Conservation (phyloP, 768 basidiomycete genomes). For the Scleroderma citrinum region DNA sequence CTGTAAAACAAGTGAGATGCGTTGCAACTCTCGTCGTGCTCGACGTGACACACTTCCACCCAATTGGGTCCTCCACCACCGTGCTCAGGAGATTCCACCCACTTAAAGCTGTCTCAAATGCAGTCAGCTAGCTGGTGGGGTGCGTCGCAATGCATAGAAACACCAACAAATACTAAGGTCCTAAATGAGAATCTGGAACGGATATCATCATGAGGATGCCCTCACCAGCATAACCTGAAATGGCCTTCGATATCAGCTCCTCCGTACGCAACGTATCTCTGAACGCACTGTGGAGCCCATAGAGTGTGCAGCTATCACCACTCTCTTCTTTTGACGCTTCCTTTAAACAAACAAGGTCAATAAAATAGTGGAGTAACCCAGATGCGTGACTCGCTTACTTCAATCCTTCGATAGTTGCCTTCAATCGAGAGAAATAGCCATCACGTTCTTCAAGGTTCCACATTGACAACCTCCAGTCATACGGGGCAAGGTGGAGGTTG, state of each 20-base stretch:
- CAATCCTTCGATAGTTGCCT: constrained; percentile 74
- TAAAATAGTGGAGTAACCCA: background rate
- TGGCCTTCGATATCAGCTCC: constrained; percentile 34
- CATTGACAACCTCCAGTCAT: constrained; percentile 88
- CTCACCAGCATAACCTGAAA: constrained; percentile 42
- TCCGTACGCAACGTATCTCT: too few species aligned
- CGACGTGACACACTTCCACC: constrained; percentile 66
- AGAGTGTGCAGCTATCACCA: constrained; percentile 79
- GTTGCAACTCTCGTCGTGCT: background rate
- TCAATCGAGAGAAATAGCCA: constrained; percentile 81
- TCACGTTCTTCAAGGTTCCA: constrained; percentile 91
- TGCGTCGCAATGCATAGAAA: background rate
- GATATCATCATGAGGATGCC: background rate
- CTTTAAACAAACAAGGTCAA: constrained; percentile 28
- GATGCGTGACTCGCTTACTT: constrained; percentile 38
- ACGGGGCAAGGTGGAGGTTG: constrained; percentile 76
- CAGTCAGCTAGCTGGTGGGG: constrained; percentile 1
- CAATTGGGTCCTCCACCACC: constrained; percentile 81
- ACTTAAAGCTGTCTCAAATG: constrained; percentile 66
- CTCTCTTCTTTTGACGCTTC: constrained; percentile 64
- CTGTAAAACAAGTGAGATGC: constrained; percentile 28
- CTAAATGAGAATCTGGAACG: constrained; percentile 5
- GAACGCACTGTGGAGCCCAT: constrained; percentile 74
- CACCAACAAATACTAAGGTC: constrained; percentile 76
- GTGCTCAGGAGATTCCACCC: constrained; percentile 85